phyloP scores from a whole-genome alignment of 2,329 filamentous ascomycete species.

The Nannizziopsis barbatae region DNA sequence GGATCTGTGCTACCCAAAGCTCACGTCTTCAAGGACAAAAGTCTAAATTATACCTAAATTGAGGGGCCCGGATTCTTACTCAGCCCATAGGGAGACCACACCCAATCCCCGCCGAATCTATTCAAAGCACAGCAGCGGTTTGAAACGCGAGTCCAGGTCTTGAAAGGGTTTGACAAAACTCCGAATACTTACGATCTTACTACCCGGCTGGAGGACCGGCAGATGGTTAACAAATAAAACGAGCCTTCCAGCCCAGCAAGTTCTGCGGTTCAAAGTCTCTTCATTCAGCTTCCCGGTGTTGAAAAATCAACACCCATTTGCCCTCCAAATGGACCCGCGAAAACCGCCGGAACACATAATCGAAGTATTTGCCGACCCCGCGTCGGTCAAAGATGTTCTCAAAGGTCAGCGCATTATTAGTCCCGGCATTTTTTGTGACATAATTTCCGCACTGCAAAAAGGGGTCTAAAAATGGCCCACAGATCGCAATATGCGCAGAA shows the following conservation, averaged over 20 bases:
- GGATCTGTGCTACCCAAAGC: too few species aligned
- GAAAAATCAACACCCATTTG: neutral
- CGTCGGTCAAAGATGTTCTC: conserved; percentile 80
- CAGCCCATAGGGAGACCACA: conserved; percentile 2
- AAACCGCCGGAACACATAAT: conserved; percentile 78
- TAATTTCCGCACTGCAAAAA: conserved; percentile 2
- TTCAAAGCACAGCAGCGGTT: neutral
- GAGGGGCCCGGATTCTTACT: conserved; percentile 7
- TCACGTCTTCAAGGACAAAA: neutral
- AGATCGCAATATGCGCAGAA: neutral
- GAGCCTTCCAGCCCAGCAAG: conserved; percentile 2
- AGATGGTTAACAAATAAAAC: neutral
- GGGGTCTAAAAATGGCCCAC: neutral
- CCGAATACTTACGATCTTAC: conserved; percentile 1
- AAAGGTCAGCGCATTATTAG: conserved; percentile 53
- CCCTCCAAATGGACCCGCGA: conserved; percentile 48
- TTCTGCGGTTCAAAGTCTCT: neutral
- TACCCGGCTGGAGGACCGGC: conserved; percentile 3
- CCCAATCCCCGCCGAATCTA: conserved; percentile 1
- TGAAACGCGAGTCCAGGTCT: conserved; percentile 5
- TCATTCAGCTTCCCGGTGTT: neutral
- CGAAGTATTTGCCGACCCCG: conserved; percentile 84
- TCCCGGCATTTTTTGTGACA: conserved; percentile 4
- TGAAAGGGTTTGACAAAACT: neutral
- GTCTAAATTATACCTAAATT: conserved; percentile 6